Conservation (phyloP, 2,329 filamentous ascomycete species). For the Fusarium liriodendri region DNA sequence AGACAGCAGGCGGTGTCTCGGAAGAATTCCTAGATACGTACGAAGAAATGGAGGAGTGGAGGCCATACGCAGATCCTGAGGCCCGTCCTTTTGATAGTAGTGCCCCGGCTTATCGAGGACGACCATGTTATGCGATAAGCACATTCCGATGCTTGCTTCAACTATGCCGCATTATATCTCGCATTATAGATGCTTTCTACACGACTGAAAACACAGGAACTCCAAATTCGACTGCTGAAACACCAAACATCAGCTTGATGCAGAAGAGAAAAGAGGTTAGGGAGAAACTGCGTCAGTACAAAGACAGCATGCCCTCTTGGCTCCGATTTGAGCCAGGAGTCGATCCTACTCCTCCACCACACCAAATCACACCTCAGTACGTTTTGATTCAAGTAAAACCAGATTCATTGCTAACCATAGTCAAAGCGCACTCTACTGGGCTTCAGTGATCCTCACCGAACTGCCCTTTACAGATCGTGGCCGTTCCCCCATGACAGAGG, state of each 20-base stretch:
- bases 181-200: conserved; percentile 6
- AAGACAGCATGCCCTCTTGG: background rate
- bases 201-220: background rate
- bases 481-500: conserved; percentile 57
- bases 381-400: too few relatives aligned
- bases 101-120: conserved; percentile 49
- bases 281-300: background rate
- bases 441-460: background rate
- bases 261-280: background rate
- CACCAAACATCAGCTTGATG: background rate
- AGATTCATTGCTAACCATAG: background rate
- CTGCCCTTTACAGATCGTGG: conserved; percentile 61
- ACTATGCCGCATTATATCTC: conserved; percentile 54
- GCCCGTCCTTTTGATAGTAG: conserved; percentile 40
- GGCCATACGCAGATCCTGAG: conserved; percentile 55
- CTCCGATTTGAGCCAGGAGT: background rate
- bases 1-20: conserved; percentile 59
- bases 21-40: conserved; percentile 60
- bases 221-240: background rate
- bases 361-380: background rate
- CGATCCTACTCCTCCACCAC: background rate
- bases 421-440: background rate
- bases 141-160: conserved; percentile 54
- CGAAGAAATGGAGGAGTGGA: conserved; percentile 65
- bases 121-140: background rate